phyloP scores from a whole-genome alignment of 139 green algal species.

The Yamagishiella unicocca region DNA sequence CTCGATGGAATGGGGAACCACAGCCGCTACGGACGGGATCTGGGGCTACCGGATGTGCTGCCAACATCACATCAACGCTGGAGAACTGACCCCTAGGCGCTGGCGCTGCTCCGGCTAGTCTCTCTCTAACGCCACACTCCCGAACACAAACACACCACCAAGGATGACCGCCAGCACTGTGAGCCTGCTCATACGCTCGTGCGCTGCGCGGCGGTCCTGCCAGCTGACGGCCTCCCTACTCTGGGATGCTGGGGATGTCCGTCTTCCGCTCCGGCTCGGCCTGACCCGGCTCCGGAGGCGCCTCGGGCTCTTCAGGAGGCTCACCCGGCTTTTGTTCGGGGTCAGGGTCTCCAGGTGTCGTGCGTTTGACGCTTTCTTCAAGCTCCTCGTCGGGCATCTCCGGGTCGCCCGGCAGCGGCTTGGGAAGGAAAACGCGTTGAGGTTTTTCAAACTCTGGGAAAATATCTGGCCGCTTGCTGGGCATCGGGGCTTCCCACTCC shows the following conservation, averaged over 20 bases:
- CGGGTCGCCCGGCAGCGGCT: conserved; percentile 88
- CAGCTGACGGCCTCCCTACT: conserved; percentile 40
- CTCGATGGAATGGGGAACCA: too few species aligned
- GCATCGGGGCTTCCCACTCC: conserved; percentile 94
- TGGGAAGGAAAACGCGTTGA: conserved; percentile 80
- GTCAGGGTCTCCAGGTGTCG: conserved; percentile 65
- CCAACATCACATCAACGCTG: too few species aligned
- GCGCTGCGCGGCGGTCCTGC: too few species aligned
- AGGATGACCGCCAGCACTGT: too few species aligned
- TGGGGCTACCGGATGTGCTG: too few species aligned
- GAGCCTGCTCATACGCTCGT: too few species aligned
- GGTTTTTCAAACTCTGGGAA: conserved; percentile 96
- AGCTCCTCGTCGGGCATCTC: conserved; percentile 93
- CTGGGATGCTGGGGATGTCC: conserved; percentile 60
- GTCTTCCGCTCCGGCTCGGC: conserved; percentile 61
- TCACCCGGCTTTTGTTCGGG: conserved; percentile 85
- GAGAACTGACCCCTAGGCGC: too few species aligned
- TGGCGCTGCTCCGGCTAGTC: too few species aligned
- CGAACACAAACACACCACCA: too few species aligned
- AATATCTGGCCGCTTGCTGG: conserved; percentile 89
- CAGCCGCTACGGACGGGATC: too few species aligned
- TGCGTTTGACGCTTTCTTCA: conserved; percentile 86
- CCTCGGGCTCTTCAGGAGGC: conserved; percentile 71
- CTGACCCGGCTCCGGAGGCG: conserved; percentile 62
- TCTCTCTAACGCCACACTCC: too few species aligned